Percentiles rank a stretch among this genome's conserved stretches.
These are phyloP conservation scores for Arthrinium phaeospermum DNA, from an alignment of 2,329 filamentous ascomycete genomes.

Conservation along the genomic window DNA sequence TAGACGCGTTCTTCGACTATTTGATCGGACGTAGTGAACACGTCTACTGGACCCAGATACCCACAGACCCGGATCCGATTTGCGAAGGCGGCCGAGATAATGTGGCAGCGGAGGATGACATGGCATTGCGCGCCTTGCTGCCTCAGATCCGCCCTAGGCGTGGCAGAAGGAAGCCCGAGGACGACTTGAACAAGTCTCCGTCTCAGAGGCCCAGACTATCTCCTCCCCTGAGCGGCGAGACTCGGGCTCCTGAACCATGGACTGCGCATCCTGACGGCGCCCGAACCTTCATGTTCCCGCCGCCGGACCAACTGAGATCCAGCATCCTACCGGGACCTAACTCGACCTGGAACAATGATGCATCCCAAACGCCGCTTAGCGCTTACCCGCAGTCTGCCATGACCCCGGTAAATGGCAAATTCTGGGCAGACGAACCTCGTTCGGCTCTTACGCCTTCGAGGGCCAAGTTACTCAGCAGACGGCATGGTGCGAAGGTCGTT, in stretches of 20 bases:
- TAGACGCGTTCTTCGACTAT: constrained; percentile 94
- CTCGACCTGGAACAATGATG: constrained; percentile 56
- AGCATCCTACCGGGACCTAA: constrained; percentile 40
- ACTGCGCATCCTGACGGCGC: constrained; percentile 51
- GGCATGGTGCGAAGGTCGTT: constrained; percentile 82
- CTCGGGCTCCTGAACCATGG: constrained; percentile 59
- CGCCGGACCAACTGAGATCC: constrained; percentile 44
- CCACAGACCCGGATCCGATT: constrained; percentile 66
- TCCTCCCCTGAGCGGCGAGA: constrained; percentile 43
- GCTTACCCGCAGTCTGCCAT: constrained; percentile 82
- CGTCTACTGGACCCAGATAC: constrained; percentile 80
- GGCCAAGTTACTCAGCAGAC: constrained; percentile 56
- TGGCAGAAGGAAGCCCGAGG: constrained; percentile 68
- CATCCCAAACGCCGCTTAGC: constrained; percentile 64
- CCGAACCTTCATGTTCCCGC: constrained; percentile 44
- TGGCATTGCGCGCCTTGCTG: constrained; percentile 82
- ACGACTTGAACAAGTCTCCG: constrained; percentile 55
- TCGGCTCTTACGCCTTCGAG: constrained; percentile 76
- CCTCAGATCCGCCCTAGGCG: constrained; percentile 73
- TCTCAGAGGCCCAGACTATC: constrained; percentile 66
- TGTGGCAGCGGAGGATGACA: constrained; percentile 84
- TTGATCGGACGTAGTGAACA: constrained; percentile 74
- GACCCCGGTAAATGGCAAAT: constrained; percentile 65
- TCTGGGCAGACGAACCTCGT: constrained; percentile 70
- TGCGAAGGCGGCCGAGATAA: constrained; percentile 75